Conservation (phyloP, 2,329 filamentous ascomycete genomes). For the Trichoderma guizhouense region DNA sequence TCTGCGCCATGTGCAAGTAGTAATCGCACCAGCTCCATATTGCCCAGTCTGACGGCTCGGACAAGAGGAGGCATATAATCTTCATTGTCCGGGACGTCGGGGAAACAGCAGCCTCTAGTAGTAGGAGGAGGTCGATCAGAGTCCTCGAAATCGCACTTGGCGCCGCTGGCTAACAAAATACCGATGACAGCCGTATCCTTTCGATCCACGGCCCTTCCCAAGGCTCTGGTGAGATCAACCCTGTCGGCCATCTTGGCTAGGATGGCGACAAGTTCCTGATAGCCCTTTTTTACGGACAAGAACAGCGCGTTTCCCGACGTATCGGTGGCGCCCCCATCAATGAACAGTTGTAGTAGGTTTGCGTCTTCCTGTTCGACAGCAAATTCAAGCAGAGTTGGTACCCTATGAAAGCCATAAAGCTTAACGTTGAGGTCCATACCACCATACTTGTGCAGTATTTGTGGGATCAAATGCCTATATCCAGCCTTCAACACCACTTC, state of each 20-base stretch:
- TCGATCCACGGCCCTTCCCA: not conserved
- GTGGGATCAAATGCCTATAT: not conserved
- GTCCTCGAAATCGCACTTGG: not conserved
- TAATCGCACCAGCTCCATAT: not conserved
- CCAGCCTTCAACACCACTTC: not conserved
- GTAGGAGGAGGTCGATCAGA: not conserved
- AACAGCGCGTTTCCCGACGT: not conserved
- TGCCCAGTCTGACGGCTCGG: not conserved
- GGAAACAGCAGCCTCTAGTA: not conserved
- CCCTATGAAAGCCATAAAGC: not conserved
- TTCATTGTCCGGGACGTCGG: not conserved
- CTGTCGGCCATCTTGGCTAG: not conserved
- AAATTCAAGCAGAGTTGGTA: not conserved
- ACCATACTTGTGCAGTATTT: not conserved
- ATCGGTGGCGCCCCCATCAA: not conserved
- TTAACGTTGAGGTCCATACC: not conserved
- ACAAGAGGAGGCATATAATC: not conserved
- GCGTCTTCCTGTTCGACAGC: not conserved
- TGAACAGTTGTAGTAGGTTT: not conserved
- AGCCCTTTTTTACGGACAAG: not conserved
- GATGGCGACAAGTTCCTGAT: not conserved
- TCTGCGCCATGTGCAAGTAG: not conserved
- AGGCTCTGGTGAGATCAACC: not conserved
- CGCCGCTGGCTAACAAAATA: not conserved
- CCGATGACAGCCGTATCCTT: not conserved